Conservation (phyloP, 73 alveolate species). For the Uronychia setigera region DNA sequence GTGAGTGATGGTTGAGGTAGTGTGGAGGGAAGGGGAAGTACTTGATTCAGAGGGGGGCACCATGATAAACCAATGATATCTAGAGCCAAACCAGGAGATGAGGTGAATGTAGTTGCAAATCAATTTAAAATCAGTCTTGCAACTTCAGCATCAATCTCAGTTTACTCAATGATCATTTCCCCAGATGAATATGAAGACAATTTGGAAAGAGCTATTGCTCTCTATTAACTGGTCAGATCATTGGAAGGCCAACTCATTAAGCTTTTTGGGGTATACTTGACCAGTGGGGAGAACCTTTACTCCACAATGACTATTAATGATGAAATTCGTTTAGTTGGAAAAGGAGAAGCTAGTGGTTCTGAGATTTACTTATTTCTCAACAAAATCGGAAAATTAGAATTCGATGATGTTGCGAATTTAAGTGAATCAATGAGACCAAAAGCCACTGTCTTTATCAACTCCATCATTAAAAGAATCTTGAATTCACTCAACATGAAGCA, state of each 20-base stretch:
- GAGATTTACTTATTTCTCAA: not conserved
- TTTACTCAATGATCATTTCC: not conserved
- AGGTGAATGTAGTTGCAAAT: not conserved
- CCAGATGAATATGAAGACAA: not conserved
- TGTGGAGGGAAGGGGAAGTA: too few relatives aligned
- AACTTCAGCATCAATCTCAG: not conserved
- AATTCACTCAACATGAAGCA: constrained; percentile 26
- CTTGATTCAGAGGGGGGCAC: too few relatives aligned
- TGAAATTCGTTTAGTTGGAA: not conserved
- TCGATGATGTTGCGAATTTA: not conserved
- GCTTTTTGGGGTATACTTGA: not conserved
- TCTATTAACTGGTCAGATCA: not conserved
- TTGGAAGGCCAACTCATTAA: not conserved
- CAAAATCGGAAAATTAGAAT: not conserved
- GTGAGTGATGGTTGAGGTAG: too few relatives aligned
- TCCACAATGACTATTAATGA: not conserved
- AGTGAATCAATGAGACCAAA: not conserved
- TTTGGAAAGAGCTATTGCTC: not conserved
- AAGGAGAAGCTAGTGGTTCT: not conserved
- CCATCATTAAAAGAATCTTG: constrained; percentile 39
- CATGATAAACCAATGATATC: too few relatives aligned
- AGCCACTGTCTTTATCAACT: constrained; percentile 22
- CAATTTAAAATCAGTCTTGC: not conserved
- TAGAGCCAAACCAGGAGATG: not conserved
- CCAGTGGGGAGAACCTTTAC: not conserved